phyloP scores from a whole-genome alignment of 139 green algal species.

The Tetradesmus lagerheimii region DNA sequence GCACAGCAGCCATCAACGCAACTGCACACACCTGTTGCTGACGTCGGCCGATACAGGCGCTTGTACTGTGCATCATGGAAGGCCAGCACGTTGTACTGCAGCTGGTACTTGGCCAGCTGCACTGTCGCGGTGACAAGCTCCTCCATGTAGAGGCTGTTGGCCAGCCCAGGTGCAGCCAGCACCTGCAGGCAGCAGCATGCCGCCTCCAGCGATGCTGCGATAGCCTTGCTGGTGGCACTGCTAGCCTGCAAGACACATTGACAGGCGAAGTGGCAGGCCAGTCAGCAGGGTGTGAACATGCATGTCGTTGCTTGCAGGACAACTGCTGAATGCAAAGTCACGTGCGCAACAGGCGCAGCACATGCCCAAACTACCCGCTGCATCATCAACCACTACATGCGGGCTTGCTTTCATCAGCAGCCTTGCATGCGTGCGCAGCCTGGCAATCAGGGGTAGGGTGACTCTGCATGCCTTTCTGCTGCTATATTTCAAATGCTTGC shows the following conservation, averaged over 20 bases:
- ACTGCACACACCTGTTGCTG: neutral
- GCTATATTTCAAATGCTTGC: no score
- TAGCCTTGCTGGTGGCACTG: neutral
- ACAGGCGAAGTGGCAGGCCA: neutral
- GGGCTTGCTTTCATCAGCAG: no score
- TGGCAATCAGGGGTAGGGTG: no score
- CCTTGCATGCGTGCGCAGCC: no score
- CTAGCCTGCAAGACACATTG: neutral
- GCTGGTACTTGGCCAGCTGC: constrained; percentile 62
- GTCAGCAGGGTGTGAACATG: neutral
- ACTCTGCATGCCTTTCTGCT: no score
- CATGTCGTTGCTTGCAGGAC: neutral
- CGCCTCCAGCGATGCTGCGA: constrained; percentile 46
- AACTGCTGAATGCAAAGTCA: neutral
- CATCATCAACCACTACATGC: no score
- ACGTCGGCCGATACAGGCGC: constrained; percentile 52
- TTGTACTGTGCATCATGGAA: constrained; percentile 67
- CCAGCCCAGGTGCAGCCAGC: constrained; percentile 59
- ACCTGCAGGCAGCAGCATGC: constrained; percentile 55
- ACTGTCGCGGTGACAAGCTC: constrained; percentile 51
- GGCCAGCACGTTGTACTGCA: constrained; percentile 77
- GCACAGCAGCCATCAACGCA: neutral
- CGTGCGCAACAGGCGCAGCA: no score
- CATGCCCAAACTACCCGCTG: neutral
- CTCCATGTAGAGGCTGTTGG: constrained; percentile 49